A percentile compares a stretch with the other conserved stretches of the same genome.
Conservation (phyloP, 495 filamentous ascomycete species). For the Neurospora sp. region DNA sequence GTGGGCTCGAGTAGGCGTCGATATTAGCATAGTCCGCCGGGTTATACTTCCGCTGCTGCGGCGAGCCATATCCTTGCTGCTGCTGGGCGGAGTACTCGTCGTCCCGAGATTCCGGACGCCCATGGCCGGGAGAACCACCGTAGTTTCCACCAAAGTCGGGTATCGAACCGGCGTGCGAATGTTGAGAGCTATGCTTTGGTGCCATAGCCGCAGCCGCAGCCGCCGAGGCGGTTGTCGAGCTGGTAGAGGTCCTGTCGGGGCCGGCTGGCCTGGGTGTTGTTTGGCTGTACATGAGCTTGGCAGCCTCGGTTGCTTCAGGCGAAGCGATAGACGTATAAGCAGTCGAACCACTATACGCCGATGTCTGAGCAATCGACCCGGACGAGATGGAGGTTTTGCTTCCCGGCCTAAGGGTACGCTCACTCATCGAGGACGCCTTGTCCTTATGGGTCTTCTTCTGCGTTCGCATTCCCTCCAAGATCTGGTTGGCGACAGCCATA, state of each 20-base stretch:
- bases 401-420: constrained; percentile 54
- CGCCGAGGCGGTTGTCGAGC: constrained; percentile 30
- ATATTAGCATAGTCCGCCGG: constrained; percentile 62
- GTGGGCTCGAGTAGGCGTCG: constrained; percentile 35
- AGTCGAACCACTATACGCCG: constrained; percentile 13
- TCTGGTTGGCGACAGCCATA: constrained; percentile 93
- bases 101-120: constrained; percentile 20
- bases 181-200: constrained; percentile 21
- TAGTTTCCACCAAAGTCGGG: constrained; percentile 30
- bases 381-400: constrained; percentile 22
- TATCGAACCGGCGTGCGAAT: constrained; percentile 15
- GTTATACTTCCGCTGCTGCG: constrained; percentile 59
- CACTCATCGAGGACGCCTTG: constrained; percentile 44
- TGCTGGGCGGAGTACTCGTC: constrained; percentile 41
- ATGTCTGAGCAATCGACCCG: constrained; percentile 21
- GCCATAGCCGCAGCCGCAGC: constrained; percentile 38
- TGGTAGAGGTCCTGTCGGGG: constrained; percentile 31
- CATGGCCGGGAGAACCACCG: constrained; percentile 32
- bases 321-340: constrained; percentile 29
- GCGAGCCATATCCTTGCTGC: constrained; percentile 33
- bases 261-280: constrained; percentile 32
- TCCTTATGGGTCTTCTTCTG: constrained; percentile 45
- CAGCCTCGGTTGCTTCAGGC: constrained; percentile 39
- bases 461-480: constrained; percentile 58
- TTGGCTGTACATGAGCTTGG: constrained; percentile 43